These are phyloP conservation scores for Ogataea nakhonphanomensis DNA, from an alignment of 805 yeast species.

Conservation along the genomic window DNA sequence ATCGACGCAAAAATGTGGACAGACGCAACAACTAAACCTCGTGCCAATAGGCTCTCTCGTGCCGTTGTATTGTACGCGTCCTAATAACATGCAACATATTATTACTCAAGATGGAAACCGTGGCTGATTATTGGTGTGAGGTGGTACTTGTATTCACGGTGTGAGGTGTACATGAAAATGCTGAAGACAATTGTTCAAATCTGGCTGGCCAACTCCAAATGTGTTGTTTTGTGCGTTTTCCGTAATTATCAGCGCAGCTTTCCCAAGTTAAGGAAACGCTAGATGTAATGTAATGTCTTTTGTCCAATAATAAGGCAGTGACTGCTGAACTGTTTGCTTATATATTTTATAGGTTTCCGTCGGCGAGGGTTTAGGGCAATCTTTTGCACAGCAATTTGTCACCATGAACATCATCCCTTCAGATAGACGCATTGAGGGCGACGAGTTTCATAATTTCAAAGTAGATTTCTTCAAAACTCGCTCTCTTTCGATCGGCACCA, in stretches of 20 bases:
- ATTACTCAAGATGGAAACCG: constrained; percentile 3
- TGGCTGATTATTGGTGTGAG: background rate
- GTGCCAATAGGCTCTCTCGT: background rate
- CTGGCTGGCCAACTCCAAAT: constrained; percentile 6
- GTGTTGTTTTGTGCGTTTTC: too few relatives aligned
- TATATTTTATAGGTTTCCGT: constrained; percentile 3
- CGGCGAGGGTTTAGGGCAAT: background rate
- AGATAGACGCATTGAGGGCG: constrained; percentile 1
- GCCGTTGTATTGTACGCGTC: background rate
- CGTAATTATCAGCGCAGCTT: too few relatives aligned
- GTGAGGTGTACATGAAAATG: background rate
- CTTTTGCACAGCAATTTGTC: background rate
- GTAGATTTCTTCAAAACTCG: constrained; percentile 19
- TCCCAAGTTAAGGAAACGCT: too few relatives aligned
- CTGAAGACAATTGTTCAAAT: background rate
- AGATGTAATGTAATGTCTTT: too few relatives aligned
- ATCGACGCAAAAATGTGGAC: constrained; percentile 65
- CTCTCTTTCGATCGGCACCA: constrained; percentile 12
- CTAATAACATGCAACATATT: constrained; percentile 4
- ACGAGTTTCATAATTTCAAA: constrained; percentile 18
- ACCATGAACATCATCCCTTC: constrained; percentile 13
- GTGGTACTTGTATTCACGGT: background rate
- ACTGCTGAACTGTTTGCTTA: constrained; percentile 2
- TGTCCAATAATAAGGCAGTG: background rate
- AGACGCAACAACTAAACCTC: constrained; percentile 19